These are phyloP conservation scores for Ophiosphaerella korrae DNA, from an alignment of 2,329 filamentous ascomycete species.

Conservation along the genomic window DNA sequence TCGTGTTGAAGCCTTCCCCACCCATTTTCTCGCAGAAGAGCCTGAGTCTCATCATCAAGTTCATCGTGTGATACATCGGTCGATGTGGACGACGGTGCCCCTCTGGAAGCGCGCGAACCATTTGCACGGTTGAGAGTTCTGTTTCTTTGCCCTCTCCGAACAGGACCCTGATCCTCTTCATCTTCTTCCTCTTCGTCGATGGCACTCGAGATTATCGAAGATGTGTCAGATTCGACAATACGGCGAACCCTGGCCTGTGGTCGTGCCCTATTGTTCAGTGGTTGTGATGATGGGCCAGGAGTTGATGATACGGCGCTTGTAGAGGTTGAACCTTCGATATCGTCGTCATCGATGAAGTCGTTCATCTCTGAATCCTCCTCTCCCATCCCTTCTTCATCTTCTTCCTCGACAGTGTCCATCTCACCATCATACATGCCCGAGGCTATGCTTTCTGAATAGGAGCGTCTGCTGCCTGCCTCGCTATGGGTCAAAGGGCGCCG, in stretches of 20 bases:
- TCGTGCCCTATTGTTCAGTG: conserved; percentile 25
- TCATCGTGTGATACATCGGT: conserved; percentile 45
- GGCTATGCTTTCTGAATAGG: conserved; percentile 48
- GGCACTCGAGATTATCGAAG: conserved; percentile 42
- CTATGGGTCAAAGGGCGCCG: conserved; percentile 48
- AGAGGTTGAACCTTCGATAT: conserved; percentile 26
- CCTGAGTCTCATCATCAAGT: conserved; percentile 47
- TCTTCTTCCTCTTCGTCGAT: conserved; percentile 45
- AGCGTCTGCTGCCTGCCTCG: conserved; percentile 48
- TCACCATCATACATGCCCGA: conserved; percentile 49
- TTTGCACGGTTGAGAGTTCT: conserved; percentile 40
- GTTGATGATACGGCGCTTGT: conserved; percentile 36
- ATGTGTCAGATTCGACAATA: conserved; percentile 48
- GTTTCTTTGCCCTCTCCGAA: conserved; percentile 41
- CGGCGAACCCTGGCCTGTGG: conserved; percentile 36
- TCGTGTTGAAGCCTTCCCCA: conserved; percentile 46
- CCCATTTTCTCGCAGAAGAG: conserved; percentile 41
- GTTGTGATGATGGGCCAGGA: conserved; percentile 37
- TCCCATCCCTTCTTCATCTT: conserved; percentile 48
- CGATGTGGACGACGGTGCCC: conserved; percentile 40
- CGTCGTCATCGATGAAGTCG: conserved; percentile 49
- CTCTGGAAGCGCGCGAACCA: conserved; percentile 37
- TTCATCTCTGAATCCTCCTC: conserved; percentile 50
- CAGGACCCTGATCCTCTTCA: conserved; percentile 45
- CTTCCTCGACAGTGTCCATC: conserved; percentile 51